Conservation (phyloP, 371 early-diverging fungal genomes). For the Gilbertella persicaria region DNA sequence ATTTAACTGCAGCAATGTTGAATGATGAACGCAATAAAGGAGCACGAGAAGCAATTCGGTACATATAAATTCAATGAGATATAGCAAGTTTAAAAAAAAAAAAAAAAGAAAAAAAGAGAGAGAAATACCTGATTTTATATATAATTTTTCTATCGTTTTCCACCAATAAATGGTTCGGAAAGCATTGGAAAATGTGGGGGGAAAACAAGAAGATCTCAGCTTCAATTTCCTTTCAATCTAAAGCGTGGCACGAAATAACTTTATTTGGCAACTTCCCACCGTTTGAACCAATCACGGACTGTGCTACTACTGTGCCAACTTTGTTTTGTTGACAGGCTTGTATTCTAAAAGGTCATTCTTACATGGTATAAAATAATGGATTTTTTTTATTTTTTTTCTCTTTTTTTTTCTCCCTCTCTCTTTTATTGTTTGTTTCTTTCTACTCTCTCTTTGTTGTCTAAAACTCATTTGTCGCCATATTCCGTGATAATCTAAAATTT, state of each 20-base stretch:
- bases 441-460: too few species aligned
- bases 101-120: background rate
- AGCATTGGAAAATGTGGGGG: slow-evolving; percentile 8
- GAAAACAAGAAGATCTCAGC: slow-evolving; percentile 8
- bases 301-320: slow-evolving; percentile 5
- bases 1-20: slow-evolving; percentile 3
- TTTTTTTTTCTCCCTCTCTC: too few species aligned
- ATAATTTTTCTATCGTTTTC: background rate
- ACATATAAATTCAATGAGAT: slow-evolving; percentile 12
- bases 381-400: background rate
- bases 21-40: slow-evolving; percentile 6
- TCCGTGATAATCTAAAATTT: too few species aligned
- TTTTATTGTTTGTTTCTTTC: too few species aligned
- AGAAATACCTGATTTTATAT: slow-evolving; percentile 2
- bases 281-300: slow-evolving; percentile 21
- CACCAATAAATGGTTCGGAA: background rate
- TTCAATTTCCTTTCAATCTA: slow-evolving; percentile 1
- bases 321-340: slow-evolving; percentile 15
- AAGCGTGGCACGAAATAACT: slow-evolving; percentile 8
- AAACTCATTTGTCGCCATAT: too few species aligned
- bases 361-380: background rate
- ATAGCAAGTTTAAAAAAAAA: background rate
- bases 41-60: slow-evolving; percentile 22
- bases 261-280: slow-evolving; percentile 21
- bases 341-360: background rate